Percentiles rank a stretch among this genome's conserved stretches.
Conservation (phyloP, 148 eudicot genomes). For the Rhododendron simsii region DNA sequence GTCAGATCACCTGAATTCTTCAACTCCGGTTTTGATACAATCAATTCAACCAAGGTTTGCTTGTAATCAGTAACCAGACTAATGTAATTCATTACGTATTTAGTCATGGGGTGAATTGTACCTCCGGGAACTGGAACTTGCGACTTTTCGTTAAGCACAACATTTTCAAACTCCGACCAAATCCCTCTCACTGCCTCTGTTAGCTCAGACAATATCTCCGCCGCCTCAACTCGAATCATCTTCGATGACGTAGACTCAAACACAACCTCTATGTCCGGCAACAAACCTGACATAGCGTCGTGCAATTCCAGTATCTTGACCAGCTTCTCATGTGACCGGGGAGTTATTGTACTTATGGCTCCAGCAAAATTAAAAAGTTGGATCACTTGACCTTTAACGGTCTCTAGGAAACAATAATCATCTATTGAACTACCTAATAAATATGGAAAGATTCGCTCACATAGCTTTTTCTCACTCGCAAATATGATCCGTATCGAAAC, state of each 20-base stretch:
- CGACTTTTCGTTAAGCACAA: constrained; percentile 68
- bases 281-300: constrained; percentile 58
- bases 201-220: constrained; percentile 61
- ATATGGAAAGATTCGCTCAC: constrained; percentile 56
- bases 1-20: constrained; percentile 51
- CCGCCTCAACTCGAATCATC: constrained; percentile 65
- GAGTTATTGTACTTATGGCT: constrained; percentile 50
- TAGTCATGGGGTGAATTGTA: constrained; percentile 79
- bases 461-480: constrained; percentile 57
- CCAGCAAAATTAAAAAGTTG: constrained; percentile 67
- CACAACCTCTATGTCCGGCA: constrained; percentile 65
- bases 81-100: constrained; percentile 96
- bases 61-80: constrained; percentile 84
- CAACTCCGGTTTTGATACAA: constrained; percentile 67
- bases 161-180: constrained; percentile 85
- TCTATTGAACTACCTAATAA: constrained; percentile 20
- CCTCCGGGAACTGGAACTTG: constrained; percentile 87
- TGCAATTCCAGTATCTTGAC: constrained; percentile 80
- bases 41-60: constrained; percentile 62
- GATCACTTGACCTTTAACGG: constrained; percentile 61
- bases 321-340: constrained; percentile 81
- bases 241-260: constrained; percentile 56
- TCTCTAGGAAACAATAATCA: constrained; percentile 73
- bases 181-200: constrained; percentile 83
- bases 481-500: constrained; percentile 60